Evolutionary conservation across 768 basidiomycete species (phyloP).

Genomic region (Suillus variegatus): DNA sequence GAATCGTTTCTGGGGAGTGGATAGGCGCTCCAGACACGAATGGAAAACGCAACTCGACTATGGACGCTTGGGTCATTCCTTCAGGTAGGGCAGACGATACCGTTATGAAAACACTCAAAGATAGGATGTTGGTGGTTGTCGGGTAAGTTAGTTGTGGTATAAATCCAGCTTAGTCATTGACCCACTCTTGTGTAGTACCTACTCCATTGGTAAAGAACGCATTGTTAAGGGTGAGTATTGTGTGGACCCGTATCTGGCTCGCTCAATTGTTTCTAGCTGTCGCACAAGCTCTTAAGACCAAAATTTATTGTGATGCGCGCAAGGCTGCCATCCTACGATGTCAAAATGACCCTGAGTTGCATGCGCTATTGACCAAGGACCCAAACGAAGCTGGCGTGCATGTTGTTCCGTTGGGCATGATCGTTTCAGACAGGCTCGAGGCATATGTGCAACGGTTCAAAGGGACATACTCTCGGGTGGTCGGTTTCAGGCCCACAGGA

Average conservation of each 20-base stretch:
- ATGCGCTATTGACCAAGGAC: conserved; percentile 73
- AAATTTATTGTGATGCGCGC: conserved; percentile 86
- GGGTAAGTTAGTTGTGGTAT: conserved; percentile 49
- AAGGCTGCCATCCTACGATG: conserved; percentile 85
- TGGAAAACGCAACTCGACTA: conserved; percentile 34
- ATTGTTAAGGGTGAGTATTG: conserved; percentile 80
- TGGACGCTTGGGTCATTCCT: conserved; percentile 54
- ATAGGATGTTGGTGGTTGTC: conserved; percentile 60
- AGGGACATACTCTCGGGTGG: conserved; percentile 64
- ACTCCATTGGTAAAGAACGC: conserved; percentile 97
- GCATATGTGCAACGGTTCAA: conserved; percentile 76
- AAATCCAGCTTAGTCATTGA: not conserved
- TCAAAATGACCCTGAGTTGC: conserved; percentile 81
- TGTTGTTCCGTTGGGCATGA: conserved; percentile 74
- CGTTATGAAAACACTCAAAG: conserved; percentile 39
- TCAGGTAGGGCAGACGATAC: conserved; percentile 19
- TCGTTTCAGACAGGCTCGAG: conserved; percentile 77
- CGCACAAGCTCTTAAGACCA: conserved; percentile 76
- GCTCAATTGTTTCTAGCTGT: conserved; percentile 53
- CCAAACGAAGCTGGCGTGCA: conserved; percentile 82
- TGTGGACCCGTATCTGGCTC: not conserved
- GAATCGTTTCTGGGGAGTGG: conserved; percentile 48
- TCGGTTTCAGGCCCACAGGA: conserved; percentile 92
- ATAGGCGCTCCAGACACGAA: conserved; percentile 26
- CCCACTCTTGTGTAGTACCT: conserved; percentile 60